Percentiles rank a stretch among this genome's conserved stretches.
phyloP scores from a whole-genome alignment of 768 basidiomycete genomes.

The Hysterangium stoloniferum region DNA sequence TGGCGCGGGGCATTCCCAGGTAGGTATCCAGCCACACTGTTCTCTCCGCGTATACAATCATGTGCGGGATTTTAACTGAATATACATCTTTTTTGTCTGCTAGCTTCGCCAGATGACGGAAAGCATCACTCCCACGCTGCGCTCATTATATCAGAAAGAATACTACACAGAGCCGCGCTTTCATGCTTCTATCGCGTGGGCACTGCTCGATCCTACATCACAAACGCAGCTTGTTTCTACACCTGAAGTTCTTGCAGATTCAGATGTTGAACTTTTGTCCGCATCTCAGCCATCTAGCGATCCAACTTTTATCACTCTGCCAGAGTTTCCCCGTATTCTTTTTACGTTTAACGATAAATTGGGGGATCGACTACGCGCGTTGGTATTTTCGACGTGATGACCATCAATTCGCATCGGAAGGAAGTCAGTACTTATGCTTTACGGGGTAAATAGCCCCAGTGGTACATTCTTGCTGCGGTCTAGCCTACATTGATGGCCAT shows the following conservation, averaged over 20 bases:
- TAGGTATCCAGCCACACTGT: conserved; percentile 25
- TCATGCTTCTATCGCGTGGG: conserved; percentile 88
- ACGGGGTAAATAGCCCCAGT: too few relatives aligned
- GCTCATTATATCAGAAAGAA: conserved; percentile 57
- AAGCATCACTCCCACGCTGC: conserved; percentile 50
- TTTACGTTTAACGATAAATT: conserved; percentile 46
- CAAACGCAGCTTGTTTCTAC: conserved; percentile 6
- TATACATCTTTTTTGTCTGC: conserved; percentile 3
- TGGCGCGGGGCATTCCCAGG: conserved; percentile 78
- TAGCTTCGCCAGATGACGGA: conserved; percentile 55
- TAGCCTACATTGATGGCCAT: too few relatives aligned
- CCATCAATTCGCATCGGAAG: conserved; percentile 64
- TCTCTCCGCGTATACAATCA: neutral
- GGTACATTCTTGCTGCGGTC: too few relatives aligned
- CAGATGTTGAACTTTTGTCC: neutral
- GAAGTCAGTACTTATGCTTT: conserved; percentile 45
- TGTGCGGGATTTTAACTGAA: too few relatives aligned
- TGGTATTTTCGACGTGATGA: conserved; percentile 44
- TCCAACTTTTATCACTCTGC: conserved; percentile 39
- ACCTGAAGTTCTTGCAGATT: neutral
- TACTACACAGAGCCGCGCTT: conserved; percentile 81
- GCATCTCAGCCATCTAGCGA: neutral
- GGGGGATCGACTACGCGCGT: conserved; percentile 33
- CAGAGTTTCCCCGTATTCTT: conserved; percentile 40
- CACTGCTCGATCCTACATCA: conserved; percentile 41